Evolutionary conservation across 2,329 filamentous ascomycete species (phyloP), one percentile per base, ranked within the genome.

Genomic region (Diaporthe citrichinensis): DNA sequence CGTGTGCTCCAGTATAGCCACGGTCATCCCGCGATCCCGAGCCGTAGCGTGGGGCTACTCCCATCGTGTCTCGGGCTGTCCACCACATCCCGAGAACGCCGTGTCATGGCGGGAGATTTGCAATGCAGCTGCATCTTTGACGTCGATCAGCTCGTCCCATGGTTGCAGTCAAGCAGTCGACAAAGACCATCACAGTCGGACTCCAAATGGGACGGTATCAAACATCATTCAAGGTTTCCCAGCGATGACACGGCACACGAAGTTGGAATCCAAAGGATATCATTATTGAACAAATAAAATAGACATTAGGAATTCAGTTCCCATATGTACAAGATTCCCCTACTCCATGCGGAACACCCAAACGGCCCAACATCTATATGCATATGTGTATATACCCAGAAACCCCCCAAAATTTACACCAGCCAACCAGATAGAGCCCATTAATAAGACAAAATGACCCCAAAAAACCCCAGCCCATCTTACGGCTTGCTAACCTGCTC

Each of bases 401-500:
- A 39, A 39, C 53, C 53, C 31, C 31, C 31, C 31, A 7, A 36
- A n/a, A 61, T 62, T 20, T 53, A 41, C 31, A 61, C 49, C 65
- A 31, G 14, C 17, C 34, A 49, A 28, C 51, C 51, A 44, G 41
- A 44, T 28, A 31, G 31, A 51, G 28, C 17, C 44, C 34, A 49
- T 62, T 62, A 28, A 39, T 10, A 28, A 17, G 1, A 44, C 44
- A 34, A 28, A 51, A n/a, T 23, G 36, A 36, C 39, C 25, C n/a
- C 14, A 31, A 61, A 17, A 23, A 28, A 1, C 14, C 36, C 23
- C 62, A 75, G 57, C 67, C 67, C 73, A 36, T 72, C 59, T 72
- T 75, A 77, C 46, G 76, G 76, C 71, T 77, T 77, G 25, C 76
- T 77, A 23, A 77, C 76, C 71, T 77, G 76, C 31, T 77, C 76